Percentiles rank a stretch among this genome's conserved stretches.
These are phyloP conservation scores for Musa acuminata DNA, from an alignment of 176 grass and related monocot species.

Conservation along the genomic window DNA sequence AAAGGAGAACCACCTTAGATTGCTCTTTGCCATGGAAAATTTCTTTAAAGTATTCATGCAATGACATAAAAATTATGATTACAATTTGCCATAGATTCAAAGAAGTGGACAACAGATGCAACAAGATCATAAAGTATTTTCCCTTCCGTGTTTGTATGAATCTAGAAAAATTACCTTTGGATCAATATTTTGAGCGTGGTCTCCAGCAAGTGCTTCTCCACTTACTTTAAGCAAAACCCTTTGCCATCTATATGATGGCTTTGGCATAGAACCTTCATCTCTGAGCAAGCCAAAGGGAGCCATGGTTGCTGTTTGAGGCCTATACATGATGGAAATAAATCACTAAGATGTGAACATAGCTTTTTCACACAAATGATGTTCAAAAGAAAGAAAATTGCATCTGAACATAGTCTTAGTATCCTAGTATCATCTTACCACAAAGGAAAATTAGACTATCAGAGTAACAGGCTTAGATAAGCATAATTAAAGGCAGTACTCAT, in stretches of 20 bases:
- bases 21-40: too few relatives aligned
- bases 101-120: neutral
- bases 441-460: too few relatives aligned
- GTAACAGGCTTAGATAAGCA: too few relatives aligned
- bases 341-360: too few relatives aligned
- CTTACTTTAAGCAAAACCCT: slow-evolving; percentile 92
- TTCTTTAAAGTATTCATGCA: too few relatives aligned
- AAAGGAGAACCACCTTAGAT: too few relatives aligned
- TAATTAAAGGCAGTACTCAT: too few relatives aligned
- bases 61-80: too few relatives aligned
- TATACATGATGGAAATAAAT: neutral
- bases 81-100: too few relatives aligned
- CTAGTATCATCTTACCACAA: neutral
- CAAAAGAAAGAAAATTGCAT: neutral
- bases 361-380: too few relatives aligned
- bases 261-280: slow-evolving; percentile 42
- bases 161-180: slow-evolving; percentile 41
- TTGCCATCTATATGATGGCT: slow-evolving; percentile 65
- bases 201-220: slow-evolving; percentile 85
- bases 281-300: slow-evolving; percentile 45
- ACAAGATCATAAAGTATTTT: neutral
- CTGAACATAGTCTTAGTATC: neutral
- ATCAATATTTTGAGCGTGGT: slow-evolving; percentile 74
- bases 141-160: too few relatives aligned
- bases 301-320: slow-evolving; percentile 36